Evolutionary conservation across 2,329 filamentous ascomycete genomes (phyloP), one percentile per base, ranked within the genome.

Genomic region (Hymenoscyphus repandus): DNA sequence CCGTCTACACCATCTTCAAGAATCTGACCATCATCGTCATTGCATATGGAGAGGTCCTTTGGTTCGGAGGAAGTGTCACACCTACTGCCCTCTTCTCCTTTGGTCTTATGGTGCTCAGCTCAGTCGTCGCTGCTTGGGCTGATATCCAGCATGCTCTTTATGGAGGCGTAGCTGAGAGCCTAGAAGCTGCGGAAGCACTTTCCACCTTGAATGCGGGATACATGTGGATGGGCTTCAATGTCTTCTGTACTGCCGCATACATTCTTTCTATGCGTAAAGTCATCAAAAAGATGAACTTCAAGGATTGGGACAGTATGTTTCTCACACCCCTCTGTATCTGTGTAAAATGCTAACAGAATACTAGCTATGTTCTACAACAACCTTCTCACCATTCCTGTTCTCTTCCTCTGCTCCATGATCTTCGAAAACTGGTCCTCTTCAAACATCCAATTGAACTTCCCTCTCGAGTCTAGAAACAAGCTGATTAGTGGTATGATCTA

Each of bases 361-460:
- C 58, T 36, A 97, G 92, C 91, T 66, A 99, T 97, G 93, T 97
- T 93, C 75, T 99, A 99, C 79, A 99, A 99, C 82, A 97, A 99
- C 72, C 80, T 97, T 43, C 83, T 99, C 60, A 95, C 91, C 51
- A 96, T 99, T 58, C 93, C 93, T 27, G 86, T 97, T 64, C 83
- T 99, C 47, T 71, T 97, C 51, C 68, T 90, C 62, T 84, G 85
- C 68, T 95, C 92, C 32, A 74, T 96, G 47, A 63, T 96, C 57
- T 74, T 86, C 59, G 93, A 99, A 70, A 89, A 97, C 73, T 99
- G 93, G 93, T 95, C 91, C 6, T 74, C 80, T 45, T 77, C 78
- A 55, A 99, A 99, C 73, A 73, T 99, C 61, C 72, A 75, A 60
- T 83, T 79, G 70, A 97, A 97, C 77, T 99, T 99, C 75, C 93